Conservation (phyloP, 805 yeast species). For the Candida verbasci region DNA sequence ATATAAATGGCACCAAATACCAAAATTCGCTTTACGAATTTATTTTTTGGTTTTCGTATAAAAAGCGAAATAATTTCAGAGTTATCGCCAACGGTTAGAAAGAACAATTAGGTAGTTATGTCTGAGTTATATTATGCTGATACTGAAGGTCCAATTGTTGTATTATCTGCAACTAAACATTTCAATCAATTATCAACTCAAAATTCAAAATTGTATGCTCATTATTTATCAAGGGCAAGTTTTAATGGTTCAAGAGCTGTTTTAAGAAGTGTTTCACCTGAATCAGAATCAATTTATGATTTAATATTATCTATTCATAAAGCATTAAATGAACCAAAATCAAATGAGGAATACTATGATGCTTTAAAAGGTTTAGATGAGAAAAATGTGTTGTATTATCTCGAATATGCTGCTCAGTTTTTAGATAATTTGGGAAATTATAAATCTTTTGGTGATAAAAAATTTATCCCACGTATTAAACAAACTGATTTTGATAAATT, state of each 20-base stretch:
- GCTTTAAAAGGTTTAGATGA: constrained; percentile 24
- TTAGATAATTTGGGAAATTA: constrained; percentile 72
- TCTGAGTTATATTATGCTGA: constrained; percentile 27
- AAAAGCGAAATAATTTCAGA: no score
- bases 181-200: constrained; percentile 58
- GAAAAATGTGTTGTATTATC: constrained; percentile 39
- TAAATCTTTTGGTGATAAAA: constrained; percentile 85
- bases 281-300: constrained; percentile 72
- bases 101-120: constrained; percentile 9
- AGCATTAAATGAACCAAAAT: constrained; percentile 40
- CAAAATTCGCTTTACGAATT: neutral
- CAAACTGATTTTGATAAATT: constrained; percentile 42
- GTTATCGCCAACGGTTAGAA: no score
- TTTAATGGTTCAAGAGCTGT: constrained; percentile 81
- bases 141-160: constrained; percentile 39
- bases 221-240: constrained; percentile 76
- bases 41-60: neutral
- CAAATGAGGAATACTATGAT: constrained; percentile 36
- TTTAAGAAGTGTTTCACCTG: constrained; percentile 76
- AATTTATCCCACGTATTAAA: constrained; percentile 67
- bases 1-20: neutral
- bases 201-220: constrained; percentile 68
- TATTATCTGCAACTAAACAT: constrained; percentile 60
- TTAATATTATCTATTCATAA: constrained; percentile 58
- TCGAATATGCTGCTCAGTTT: constrained; percentile 75